Base-by-base conservation (phyloP, 2,329 filamentous ascomycete genomes). In the Neocucurbitaria cava region DNA sequence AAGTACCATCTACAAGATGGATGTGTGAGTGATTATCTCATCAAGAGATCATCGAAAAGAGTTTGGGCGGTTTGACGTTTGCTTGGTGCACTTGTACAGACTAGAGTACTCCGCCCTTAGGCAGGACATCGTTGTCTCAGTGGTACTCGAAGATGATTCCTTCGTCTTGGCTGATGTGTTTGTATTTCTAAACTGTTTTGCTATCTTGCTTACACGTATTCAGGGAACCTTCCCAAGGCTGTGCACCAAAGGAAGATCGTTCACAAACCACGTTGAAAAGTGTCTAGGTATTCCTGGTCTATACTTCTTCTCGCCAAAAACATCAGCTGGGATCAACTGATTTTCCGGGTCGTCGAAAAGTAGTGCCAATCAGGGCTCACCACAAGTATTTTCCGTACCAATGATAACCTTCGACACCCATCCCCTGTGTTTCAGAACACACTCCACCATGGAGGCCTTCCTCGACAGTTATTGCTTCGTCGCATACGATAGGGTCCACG, bases 401-500 rank as follows among this genome's bases (percentile, higher is more conserved):
- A 58, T 60, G 11, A 48, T 46, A 49, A n/a, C 49, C 31, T 18
- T 49, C 46, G 39, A 46, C 49, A 21, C 47, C 46, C 24, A 38
- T 35, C 48, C 54, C 47, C 44, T 48, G 52, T 61, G 66, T 69
- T 70, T 69, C 65, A 65, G 46, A 58, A 61, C 49, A 46, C 48
- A 45, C 47, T 50, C 42, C 52, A 52, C 57, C 57, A 46, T 55
- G 49, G 52, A 54, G 41, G 56, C 40, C 31, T 49, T 55, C 58
- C 52, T 57, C 58, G 52, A 60, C 59, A 49, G 40, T 39, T 54
- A 36, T 45, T 54, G 62, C 56, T 49, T 62, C 52, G 49, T 54
- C 52, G 45, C 49, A 20, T 50, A 52, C 54, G 54, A 70, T 66
- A 66, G 59, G 65, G 47, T 64, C 68, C 64, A 68, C 62, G 61